Base-by-base conservation (phyloP, 345 rosid genomes). In the Combretum micranthum region DNA sequence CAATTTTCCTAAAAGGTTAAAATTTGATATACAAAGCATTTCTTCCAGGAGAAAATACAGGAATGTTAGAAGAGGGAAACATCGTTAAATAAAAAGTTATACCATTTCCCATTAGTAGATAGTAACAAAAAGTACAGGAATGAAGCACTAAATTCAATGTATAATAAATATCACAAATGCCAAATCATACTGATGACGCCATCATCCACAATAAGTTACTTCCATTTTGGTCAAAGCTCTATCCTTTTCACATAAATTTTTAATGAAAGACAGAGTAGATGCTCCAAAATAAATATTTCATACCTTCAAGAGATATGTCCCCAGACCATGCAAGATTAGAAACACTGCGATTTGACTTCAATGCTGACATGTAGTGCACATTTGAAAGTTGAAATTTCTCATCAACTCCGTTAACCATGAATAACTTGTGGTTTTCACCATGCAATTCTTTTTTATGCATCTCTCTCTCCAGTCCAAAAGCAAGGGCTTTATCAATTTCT, bases 401-500 rank as follows among this genome's bases (percentile, higher is more conserved):
- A 59, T 69, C 68, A 48, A 75, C 69, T 37, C 76, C 84, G 74
- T 79, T 68, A 54, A 76, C 74, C 50, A 74, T 57, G 69, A 86
- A 88, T 64, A 88, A 64, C 53, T 67, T 80, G 64, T 74, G 67
- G 60, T 68, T 79, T 67, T 82, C 86, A 65, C 84, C 83, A 49
- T 71, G 65, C 20, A 57, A 61, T 63, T 72, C 73, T 63, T 78
- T 86, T 73, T 62, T 51, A 65, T 75, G 81, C 64, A 92, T 77
- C 65, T 88, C 95, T 80, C 72, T 92, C 71, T 86, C 95, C 72
- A 92, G 64, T 46, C 98, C 96, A 69, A 70, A 75, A 52, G 96
- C 95, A 72, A 92, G 98, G 62, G 96, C 85, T 68, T 83, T 85
- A 69, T 92, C 98, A 61, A 81, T 77, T 70, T 84, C 96, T 66